Percentiles rank a stretch among this genome's conserved stretches.
Evolutionary conservation across 768 basidiomycete genomes (phyloP).

Genomic region (Sutorius australiensis): DNA sequence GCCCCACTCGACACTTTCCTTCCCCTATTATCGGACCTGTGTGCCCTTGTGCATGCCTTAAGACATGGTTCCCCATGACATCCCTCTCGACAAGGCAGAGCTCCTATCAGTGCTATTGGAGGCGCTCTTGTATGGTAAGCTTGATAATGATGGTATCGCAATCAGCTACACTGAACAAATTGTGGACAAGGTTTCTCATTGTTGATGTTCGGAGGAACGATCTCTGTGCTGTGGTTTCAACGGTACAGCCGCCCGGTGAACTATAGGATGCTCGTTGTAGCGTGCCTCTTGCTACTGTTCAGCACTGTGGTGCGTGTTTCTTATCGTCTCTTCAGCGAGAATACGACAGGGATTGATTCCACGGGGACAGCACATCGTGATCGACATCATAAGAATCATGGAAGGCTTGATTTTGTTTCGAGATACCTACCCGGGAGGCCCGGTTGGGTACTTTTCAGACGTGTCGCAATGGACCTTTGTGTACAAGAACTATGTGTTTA

Average conservation of each 20-base stretch:
- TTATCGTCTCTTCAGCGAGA: not conserved
- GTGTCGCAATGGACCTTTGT: slow-evolving; percentile 28
- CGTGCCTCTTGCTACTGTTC: slow-evolving; percentile 27
- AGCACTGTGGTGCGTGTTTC: slow-evolving; percentile 27
- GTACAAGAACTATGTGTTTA: slow-evolving; percentile 22
- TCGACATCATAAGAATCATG: slow-evolving; percentile 24
- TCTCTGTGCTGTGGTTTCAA: slow-evolving; percentile 21
- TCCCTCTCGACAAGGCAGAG: slow-evolving; percentile 20
- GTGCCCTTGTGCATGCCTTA: not conserved
- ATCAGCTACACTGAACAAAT: not conserved
- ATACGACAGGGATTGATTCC: not conserved
- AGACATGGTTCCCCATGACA: not conserved
- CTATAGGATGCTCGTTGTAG: slow-evolving; percentile 17
- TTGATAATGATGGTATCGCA: not conserved
- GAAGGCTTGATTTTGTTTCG: slow-evolving; percentile 25
- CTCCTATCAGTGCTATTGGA: slow-evolving; percentile 18
- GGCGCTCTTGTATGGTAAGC: slow-evolving; percentile 17
- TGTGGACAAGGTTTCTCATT: slow-evolving; percentile 30
- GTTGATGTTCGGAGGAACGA: slow-evolving; percentile 32
- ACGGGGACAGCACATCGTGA: slow-evolving; percentile 22
- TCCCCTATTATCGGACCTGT: not conserved
- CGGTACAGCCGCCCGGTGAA: slow-evolving; percentile 12
- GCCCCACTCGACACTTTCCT: no score
- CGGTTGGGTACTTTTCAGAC: slow-evolving; percentile 25
- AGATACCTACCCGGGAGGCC: slow-evolving; percentile 15